Base-by-base conservation (phyloP, 2,329 filamentous ascomycete species). In the Kalaharituber pfeilii region DNA sequence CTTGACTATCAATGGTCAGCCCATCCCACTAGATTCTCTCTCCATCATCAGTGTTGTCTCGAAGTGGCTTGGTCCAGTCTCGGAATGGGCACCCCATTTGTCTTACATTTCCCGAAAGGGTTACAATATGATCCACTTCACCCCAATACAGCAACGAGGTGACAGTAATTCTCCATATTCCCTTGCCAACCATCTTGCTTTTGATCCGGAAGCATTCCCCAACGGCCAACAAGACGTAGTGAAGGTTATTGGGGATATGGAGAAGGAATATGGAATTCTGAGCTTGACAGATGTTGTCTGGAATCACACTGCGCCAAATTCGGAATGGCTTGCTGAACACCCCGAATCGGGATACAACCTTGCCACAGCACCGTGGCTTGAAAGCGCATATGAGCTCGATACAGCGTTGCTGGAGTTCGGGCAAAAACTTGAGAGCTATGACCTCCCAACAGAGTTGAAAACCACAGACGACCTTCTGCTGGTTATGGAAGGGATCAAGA, bases 111-210 rank as follows among this genome's bases (percentile, higher is more conserved):
- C 85, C 66, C 79, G 84, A 64, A 78, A 91, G 57, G 88, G 88
- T 47, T 98, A 98, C 75, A 98, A 98, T 71, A 95, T 96, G 87
- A 80, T 98, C 57, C 91, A 98, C 69, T 98, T 98, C 68, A 95
- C 91, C 1, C 91, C 91, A 8, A 73, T 98, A 61, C 91, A 94
- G 74, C 75, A 83, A 56, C 81, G 91, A 56, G 91, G 91, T 55
- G 76, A 74, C 45, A 98, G 91, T 52, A 94, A 98, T 66, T 98
- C 91, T 1, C 91, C 91, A 0, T 98, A 96, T 73, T 98, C 91
- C 68, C 78, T 98, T 63, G 94, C 84, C 67, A 85, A 98, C 65
- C 93, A 98, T 71, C 75, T 93, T 22, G 75, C 75, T 45, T 98
- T 93, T 73, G 93, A 98, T 66, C 77, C 81, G 4, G 71, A 72